Conservation (phyloP, 345 rosid species). For the Euphorbia lathyris region DNA sequence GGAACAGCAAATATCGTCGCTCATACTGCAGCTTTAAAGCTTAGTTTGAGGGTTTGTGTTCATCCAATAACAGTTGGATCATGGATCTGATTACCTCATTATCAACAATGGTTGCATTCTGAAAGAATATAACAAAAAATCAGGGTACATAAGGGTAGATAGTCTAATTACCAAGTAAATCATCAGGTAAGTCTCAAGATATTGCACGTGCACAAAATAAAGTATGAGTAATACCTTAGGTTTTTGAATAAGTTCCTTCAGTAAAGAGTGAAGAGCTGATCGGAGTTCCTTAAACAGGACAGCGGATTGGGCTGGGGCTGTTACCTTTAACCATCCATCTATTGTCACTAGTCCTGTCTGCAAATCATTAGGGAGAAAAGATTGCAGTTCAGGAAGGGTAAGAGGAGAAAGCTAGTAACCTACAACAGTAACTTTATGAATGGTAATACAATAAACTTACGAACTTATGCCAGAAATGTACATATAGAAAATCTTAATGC, state of each 20-base stretch:
- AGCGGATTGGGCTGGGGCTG: slow-evolving; percentile 92
- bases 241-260: slow-evolving; percentile 65
- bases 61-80: slow-evolving; percentile 65
- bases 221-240: slow-evolving; percentile 49
- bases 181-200: not conserved
- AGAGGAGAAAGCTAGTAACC: not conserved
- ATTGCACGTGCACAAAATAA: not conserved
- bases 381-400: not conserved
- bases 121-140: slow-evolving; percentile 7
- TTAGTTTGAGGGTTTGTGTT: slow-evolving; percentile 46
- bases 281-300: slow-evolving; percentile 85
- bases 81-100: slow-evolving; percentile 77
- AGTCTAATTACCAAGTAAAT: not conserved
- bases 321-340: slow-evolving; percentile 85
- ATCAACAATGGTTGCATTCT: slow-evolving; percentile 56
- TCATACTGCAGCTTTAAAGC: not conserved
- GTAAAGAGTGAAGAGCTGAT: slow-evolving; percentile 58
- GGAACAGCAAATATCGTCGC: not conserved
- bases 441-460: not conserved
- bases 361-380: not conserved
- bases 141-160: not conserved
- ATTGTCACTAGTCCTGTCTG: slow-evolving; percentile 66
- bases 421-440: not conserved
- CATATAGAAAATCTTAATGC: not conserved
- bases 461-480: not conserved